Evolutionary conservation across 176 grass and related monocot genomes (phyloP).

Genomic region (Hsuehochloa calcarea): DNA sequence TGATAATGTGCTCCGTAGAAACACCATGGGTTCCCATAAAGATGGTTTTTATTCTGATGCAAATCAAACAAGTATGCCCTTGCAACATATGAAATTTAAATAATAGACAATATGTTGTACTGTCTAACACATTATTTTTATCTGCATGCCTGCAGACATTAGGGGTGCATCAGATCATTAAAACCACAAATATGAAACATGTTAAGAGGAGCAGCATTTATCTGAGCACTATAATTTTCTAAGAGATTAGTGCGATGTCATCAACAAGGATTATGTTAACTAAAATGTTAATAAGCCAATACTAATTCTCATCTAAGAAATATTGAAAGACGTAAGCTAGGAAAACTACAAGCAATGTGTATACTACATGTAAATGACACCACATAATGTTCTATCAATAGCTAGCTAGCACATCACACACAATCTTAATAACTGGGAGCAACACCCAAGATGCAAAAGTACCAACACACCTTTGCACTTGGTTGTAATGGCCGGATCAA

Average conservation of each 20-base stretch:
- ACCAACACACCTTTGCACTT: slow-evolving; percentile 60
- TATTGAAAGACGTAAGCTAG: too few species aligned
- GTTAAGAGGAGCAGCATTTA: neutral
- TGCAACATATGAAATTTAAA: neutral
- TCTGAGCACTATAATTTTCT: neutral
- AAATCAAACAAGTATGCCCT: slow-evolving; percentile 16
- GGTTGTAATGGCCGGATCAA: slow-evolving; percentile 60
- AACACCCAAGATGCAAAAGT: neutral
- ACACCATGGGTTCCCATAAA: neutral
- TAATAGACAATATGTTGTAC: neutral
- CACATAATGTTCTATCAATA: neutral
- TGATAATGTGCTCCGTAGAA: neutral
- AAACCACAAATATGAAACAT: neutral
- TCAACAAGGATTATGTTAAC: too few species aligned
- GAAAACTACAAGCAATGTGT: too few species aligned
- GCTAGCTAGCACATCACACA: neutral
- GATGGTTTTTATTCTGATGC: neutral
- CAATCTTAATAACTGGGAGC: neutral
- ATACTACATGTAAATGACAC: neutral
- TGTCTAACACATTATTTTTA: neutral
- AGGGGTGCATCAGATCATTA: neutral
- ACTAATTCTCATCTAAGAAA: too few species aligned
- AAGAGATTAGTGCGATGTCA: neutral
- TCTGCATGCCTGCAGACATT: neutral
- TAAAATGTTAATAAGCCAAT: too few species aligned